phyloP scores from a whole-genome alignment of 2,329 filamentous ascomycete species.

The Amesomyces nigricolor region DNA sequence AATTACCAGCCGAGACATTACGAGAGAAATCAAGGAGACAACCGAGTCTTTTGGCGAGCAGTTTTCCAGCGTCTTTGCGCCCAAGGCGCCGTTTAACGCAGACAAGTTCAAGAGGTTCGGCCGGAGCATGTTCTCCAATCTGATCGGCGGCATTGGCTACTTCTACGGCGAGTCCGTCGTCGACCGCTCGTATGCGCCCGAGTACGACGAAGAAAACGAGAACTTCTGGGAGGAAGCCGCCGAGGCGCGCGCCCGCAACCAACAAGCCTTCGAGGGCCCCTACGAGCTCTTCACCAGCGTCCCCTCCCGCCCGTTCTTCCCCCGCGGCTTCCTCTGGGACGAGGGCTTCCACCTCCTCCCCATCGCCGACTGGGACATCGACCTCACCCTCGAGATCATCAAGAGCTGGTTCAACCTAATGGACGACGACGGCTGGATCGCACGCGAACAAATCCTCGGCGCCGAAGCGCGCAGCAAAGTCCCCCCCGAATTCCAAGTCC shows the following conservation, averaged over 20 bases:
- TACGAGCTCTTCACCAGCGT: conserved; percentile 87
- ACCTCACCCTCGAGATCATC: conserved; percentile 79
- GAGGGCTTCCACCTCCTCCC: conserved; percentile 94
- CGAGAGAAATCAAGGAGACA: conserved; percentile 60
- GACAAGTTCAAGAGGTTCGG: conserved; percentile 73
- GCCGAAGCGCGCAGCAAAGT: conserved; percentile 91
- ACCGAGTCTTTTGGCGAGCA: conserved; percentile 66
- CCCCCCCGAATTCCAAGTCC: conserved; percentile 83
- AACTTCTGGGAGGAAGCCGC: conserved; percentile 92
- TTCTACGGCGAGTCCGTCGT: conserved; percentile 86
- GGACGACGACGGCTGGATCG: conserved; percentile 97
- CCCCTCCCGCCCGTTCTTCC: conserved; percentile 92
- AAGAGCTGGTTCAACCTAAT: conserved; percentile 95
- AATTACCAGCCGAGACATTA: conserved; percentile 57
- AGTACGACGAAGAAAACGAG: conserved; percentile 93
- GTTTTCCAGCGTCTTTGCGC: conserved; percentile 66
- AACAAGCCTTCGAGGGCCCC: conserved; percentile 69
- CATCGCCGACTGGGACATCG: conserved; percentile 89
- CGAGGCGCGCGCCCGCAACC: conserved; percentile 63
- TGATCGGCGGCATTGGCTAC: conserved; percentile 90
- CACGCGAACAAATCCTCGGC: conserved; percentile 90
- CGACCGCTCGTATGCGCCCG: conserved; percentile 83
- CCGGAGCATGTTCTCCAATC: conserved; percentile 87
- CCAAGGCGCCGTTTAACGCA: conserved; percentile 68
- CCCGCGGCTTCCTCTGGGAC: conserved; percentile 94